Base-by-base conservation (phyloP, 176 grass and related monocot genomes). In the Paspalum vaginatum region DNA sequence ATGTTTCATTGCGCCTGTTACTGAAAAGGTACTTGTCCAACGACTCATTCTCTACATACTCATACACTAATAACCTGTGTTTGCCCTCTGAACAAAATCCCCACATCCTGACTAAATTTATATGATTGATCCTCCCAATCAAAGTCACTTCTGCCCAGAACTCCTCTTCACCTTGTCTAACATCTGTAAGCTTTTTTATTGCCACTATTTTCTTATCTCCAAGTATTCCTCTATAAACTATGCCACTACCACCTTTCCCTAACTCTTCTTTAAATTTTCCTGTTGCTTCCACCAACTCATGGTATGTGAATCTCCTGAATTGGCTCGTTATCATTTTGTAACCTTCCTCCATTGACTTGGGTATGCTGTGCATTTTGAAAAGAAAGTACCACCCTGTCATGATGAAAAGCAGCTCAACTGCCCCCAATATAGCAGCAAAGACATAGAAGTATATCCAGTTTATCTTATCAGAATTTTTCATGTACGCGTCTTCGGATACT, bases 81-180 rank as follows among this genome's bases (percentile, higher is more conserved):
- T 58, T 70, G 21, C 78, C 81, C 65, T 97, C 91, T 46, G 84
- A 89, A 70, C 94, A 97, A 80, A 91, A 89, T 10, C 94, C 94
- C 62, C 85, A 81, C 81, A 97, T 89, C 53, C 88, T 44, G 61
- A 93, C 94, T 82, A 97, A 80, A 78, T 97, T 97, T 51, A 97
- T 93, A 72, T 97, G 94, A 80, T 97, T 91, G 61, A 95, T 95
- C 57, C 72, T 78, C 65, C 90, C 93, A 68, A 92, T 90, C 20
- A 92, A 38, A 59, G 78, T 95, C 46, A 90, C 72, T 76, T 92
- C 93, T 9, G 89, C 84, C 85, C 72, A 79, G 26, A 97, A 97
- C 85, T 89, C 91, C 25, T 97, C 94, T 49, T 93, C 94, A 1
- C 89, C 91, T 77, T 91, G 81, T 72, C 32, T 86, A 64, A 89